Percentiles rank a stretch among this genome's conserved stretches.
Conservation (phyloP, 345 rosid species). For the Microthlaspi erraticum region DNA sequence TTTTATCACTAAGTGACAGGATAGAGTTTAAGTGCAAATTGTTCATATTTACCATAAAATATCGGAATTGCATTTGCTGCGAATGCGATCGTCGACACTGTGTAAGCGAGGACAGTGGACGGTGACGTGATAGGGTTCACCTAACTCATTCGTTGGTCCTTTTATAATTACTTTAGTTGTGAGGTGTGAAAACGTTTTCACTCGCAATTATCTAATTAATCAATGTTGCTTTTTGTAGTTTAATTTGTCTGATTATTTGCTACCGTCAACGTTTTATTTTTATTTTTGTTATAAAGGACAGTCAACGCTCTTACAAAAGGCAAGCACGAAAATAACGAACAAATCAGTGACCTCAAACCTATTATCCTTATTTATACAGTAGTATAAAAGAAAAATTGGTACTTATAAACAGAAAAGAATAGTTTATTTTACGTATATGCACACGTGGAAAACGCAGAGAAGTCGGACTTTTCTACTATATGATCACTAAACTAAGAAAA, state of each 20-base stretch:
- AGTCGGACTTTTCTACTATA: slow-evolving; percentile 2
- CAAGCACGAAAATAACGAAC: slow-evolving; percentile 26
- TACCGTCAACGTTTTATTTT: neutral
- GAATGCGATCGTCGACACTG: slow-evolving; percentile 20
- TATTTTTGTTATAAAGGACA: neutral
- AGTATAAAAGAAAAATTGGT: neutral
- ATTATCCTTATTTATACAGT: no score
- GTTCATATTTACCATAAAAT: neutral
- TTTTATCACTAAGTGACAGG: no score
- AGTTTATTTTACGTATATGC: neutral
- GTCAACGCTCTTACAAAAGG: slow-evolving; percentile 32
- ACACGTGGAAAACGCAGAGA: slow-evolving; percentile 32
- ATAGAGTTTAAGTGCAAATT: no score
- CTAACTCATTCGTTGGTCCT: slow-evolving; percentile 10
- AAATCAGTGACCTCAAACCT: slow-evolving; percentile 27
- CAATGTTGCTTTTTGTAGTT: neutral
- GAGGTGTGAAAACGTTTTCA: slow-evolving; percentile 20
- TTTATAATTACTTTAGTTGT: neutral
- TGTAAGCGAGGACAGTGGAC: slow-evolving; percentile 29
- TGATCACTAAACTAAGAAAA: neutral
- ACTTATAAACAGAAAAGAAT: neutral
- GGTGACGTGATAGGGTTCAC: slow-evolving; percentile 24
- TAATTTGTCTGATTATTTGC: slow-evolving; percentile 1
- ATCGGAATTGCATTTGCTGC: neutral
- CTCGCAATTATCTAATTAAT: neutral